Conservation (phyloP, 805 yeast genomes). For the Blastobotrys mokoenaii region DNA sequence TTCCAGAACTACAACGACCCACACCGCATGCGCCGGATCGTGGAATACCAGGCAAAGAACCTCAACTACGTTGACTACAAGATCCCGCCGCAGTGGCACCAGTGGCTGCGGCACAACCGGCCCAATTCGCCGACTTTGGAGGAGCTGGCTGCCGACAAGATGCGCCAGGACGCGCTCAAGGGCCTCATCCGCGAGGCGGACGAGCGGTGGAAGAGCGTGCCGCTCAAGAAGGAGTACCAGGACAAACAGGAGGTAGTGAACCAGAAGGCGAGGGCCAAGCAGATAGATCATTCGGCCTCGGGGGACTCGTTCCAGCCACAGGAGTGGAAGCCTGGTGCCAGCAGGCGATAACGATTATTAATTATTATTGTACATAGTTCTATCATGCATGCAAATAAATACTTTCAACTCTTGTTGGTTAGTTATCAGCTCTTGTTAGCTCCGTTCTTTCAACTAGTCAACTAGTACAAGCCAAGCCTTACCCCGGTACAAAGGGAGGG, state of each 20-base stretch:
- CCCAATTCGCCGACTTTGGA: constrained; percentile 49
- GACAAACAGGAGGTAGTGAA: constrained; percentile 2
- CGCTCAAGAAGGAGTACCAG: constrained; percentile 19
- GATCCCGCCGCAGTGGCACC: constrained; percentile 53
- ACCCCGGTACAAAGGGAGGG: no score
- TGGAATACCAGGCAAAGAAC: constrained; percentile 45
- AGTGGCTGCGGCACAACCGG: constrained; percentile 68
- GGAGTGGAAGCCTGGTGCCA: constrained; percentile 5
- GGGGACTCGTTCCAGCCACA: constrained; percentile 8
- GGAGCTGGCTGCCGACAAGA: constrained; percentile 52
- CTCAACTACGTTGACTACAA: constrained; percentile 51
- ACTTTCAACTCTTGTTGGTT: no score
- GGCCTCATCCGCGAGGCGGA: constrained; percentile 39
- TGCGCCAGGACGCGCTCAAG: constrained; percentile 46
- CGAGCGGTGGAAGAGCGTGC: constrained; percentile 28
- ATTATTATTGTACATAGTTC: neutral
- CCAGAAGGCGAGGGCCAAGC: neutral
- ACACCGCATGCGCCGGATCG: constrained; percentile 50
- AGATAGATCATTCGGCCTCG: neutral
- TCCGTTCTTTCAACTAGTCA: no score
- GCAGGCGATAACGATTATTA: neutral
- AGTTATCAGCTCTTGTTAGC: no score
- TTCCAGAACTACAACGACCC: constrained; percentile 45
- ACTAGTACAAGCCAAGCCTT: no score
- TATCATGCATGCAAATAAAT: neutral